phyloP scores from a whole-genome alignment of 164 flowering plant genomes.

The Umbilicus rupestris region DNA sequence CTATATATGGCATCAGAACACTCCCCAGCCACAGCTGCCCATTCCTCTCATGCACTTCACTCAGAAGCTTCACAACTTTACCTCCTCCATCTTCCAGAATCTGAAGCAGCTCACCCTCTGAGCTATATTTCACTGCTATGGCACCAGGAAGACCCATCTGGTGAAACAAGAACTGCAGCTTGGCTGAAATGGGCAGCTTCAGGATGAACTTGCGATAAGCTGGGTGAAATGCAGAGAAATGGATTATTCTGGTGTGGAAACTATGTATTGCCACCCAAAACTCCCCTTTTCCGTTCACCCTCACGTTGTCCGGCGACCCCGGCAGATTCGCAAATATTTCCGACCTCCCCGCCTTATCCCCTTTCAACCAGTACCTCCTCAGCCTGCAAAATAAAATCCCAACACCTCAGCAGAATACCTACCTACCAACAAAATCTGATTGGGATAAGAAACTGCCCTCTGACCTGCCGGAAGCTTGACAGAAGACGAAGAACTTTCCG shows the following conservation, averaged over 20 bases:
- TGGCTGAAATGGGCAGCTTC: conserved; percentile 57
- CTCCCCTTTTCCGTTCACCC: conserved; percentile 73
- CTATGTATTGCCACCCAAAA: conserved; percentile 89
- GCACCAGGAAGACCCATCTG: conserved; percentile 54
- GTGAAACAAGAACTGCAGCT: conserved; percentile 37
- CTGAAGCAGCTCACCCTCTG: conserved; percentile 60
- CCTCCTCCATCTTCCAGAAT: conserved; percentile 76
- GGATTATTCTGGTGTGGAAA: conserved; percentile 29
- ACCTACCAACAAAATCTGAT: not conserved
- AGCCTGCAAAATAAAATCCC: conserved; percentile 28
- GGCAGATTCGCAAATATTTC: conserved; percentile 64
- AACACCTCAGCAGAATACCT: not conserved
- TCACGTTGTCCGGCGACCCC: conserved; percentile 82
- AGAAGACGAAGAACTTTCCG: conserved; percentile 56
- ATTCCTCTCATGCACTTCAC: conserved; percentile 87
- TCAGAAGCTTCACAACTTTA: conserved; percentile 72
- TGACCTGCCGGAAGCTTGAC: conserved; percentile 72
- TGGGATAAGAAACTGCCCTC: no score
- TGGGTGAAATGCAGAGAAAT: conserved; percentile 35
- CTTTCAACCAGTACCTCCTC: conserved; percentile 72
- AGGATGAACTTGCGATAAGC: conserved; percentile 39
- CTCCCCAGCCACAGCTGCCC: conserved; percentile 95
- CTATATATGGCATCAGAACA: conserved; percentile 74
- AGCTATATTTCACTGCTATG: conserved; percentile 47
- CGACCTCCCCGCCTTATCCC: conserved; percentile 71